Evolutionary conservation across 2,329 filamentous ascomycete genomes (phyloP).

Genomic region (Nakataea oryzae): DNA sequence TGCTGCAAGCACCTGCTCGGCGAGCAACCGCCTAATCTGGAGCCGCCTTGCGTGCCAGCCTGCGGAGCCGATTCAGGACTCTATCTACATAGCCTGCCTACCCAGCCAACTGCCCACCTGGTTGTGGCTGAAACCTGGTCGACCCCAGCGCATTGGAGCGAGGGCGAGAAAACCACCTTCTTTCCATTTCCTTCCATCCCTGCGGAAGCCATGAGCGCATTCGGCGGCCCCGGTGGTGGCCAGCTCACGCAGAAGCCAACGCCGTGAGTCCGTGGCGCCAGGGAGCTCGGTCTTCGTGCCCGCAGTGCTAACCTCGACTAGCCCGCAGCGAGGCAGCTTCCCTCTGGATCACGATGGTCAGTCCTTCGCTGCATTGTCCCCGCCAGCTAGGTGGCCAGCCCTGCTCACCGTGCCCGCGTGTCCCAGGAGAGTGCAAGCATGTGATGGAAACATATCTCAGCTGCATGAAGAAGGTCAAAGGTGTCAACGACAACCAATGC

Average conservation of each 20-base stretch:
- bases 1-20: not conserved
- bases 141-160: too few relatives aligned
- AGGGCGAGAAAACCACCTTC: too few relatives aligned
- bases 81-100: not conserved
- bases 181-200: not conserved
- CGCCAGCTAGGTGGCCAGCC: not conserved
- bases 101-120: too few relatives aligned
- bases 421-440: slow-evolving; percentile 80
- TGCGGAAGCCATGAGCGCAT: slow-evolving; percentile 13
- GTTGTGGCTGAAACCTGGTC: too few relatives aligned
- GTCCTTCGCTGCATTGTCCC: slow-evolving; percentile 6
- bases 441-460: slow-evolving; percentile 77
- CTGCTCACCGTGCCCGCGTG: not conserved
- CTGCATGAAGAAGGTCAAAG: slow-evolving; percentile 76
- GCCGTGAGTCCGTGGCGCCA: slow-evolving; percentile 16
- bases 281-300: not conserved
- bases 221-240: slow-evolving; percentile 15
- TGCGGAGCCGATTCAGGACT: not conserved
- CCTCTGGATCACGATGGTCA: slow-evolving; percentile 84
- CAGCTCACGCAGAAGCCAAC: slow-evolving; percentile 16
- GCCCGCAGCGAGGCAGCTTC: slow-evolving; percentile 86
- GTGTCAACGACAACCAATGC: slow-evolving; percentile 80
- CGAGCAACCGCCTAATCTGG: not conserved
- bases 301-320: slow-evolving; percentile 19
- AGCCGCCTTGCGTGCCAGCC: not conserved